Evolutionary conservation across 495 filamentous ascomycete genomes (phyloP).

Genomic region (Stereocaulon alpinum): DNA sequence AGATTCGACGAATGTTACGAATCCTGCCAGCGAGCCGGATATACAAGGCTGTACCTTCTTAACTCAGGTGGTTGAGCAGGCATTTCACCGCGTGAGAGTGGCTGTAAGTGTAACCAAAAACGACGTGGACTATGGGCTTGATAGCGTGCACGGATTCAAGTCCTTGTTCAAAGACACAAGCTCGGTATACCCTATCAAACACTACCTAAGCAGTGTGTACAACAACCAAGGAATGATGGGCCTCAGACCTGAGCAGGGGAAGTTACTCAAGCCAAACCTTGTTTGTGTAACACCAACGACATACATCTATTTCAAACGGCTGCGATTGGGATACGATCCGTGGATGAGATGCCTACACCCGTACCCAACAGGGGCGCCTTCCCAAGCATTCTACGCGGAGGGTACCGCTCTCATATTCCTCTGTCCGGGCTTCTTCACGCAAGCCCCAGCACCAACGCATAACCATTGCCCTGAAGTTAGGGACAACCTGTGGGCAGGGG

Average conservation of each 20-base stretch:
- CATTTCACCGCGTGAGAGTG: neutral
- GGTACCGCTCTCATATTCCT: neutral
- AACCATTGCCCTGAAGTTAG: neutral
- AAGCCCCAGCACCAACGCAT: neutral
- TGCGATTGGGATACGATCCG: constrained; percentile 5
- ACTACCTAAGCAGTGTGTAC: neutral
- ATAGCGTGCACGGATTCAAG: neutral
- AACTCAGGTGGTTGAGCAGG: neutral
- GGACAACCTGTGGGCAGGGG: neutral
- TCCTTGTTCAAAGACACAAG: constrained; percentile 1
- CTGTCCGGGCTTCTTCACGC: constrained; percentile 1
- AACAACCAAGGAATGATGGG: neutral
- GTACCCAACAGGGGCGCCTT: neutral
- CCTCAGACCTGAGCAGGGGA: neutral
- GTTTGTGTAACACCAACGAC: neutral
- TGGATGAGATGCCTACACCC: constrained; percentile 1
- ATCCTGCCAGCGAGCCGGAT: too few relatives aligned
- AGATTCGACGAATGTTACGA: too few relatives aligned
- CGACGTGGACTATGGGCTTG: neutral
- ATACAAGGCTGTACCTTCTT: too few relatives aligned
- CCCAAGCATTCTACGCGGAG: constrained; percentile 6
- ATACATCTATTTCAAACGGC: neutral
- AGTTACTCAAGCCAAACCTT: neutral
- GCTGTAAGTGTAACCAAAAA: neutral
- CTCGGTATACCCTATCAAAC: neutral